A percentile compares a stretch with the other conserved stretches of the same genome.
Evolutionary conservation across 1,284 basidiomycete species (phyloP).

Genomic region (Laetiporus sulphureus): DNA sequence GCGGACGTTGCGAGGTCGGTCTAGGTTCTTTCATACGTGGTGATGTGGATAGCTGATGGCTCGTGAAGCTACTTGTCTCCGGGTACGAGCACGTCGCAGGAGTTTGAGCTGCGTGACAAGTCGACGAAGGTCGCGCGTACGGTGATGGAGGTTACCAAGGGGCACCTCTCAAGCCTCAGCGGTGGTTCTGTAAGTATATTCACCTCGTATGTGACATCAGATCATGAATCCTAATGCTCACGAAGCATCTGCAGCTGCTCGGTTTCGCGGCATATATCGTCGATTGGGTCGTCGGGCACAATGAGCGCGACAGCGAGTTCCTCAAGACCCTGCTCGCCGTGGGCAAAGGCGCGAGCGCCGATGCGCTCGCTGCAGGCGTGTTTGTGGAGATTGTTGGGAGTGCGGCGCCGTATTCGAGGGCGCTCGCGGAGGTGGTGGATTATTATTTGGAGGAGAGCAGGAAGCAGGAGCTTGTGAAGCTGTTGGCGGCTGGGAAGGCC

Average conservation of each 20-base stretch:
- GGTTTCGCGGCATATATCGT: too few relatives aligned
- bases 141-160: slow-evolving; percentile 35
- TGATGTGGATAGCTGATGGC: background rate
- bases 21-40: background rate
- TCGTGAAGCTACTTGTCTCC: slow-evolving; percentile 54
- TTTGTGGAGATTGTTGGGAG: slow-evolving; percentile 44
- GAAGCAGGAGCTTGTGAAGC: slow-evolving; percentile 32
- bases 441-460: slow-evolving; percentile 49
- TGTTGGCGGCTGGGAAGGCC: background rate
- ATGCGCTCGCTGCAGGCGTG: slow-evolving; percentile 18
- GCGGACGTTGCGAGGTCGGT: slow-evolving; percentile 48
- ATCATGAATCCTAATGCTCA: too few relatives aligned
- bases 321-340: slow-evolving; percentile 25
- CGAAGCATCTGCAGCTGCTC: slow-evolving; percentile 3
- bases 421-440: slow-evolving; percentile 53
- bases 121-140: slow-evolving; percentile 34
- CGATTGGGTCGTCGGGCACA: slow-evolving; percentile 16
- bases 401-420: slow-evolving; percentile 28
- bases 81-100: slow-evolving; percentile 45
- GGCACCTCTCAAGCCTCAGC: slow-evolving; percentile 28
- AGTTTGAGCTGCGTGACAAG: slow-evolving; percentile 52
- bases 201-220: background rate
- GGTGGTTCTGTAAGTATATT: slow-evolving; percentile 13
- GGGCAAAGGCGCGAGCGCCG: slow-evolving; percentile 12
- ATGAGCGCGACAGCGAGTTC: slow-evolving; percentile 17